A percentile compares a stretch with the other conserved stretches of the same genome.
phyloP scores from a whole-genome alignment of 1,139 yeast genomes.

The Arxiozyma heterogenica region DNA sequence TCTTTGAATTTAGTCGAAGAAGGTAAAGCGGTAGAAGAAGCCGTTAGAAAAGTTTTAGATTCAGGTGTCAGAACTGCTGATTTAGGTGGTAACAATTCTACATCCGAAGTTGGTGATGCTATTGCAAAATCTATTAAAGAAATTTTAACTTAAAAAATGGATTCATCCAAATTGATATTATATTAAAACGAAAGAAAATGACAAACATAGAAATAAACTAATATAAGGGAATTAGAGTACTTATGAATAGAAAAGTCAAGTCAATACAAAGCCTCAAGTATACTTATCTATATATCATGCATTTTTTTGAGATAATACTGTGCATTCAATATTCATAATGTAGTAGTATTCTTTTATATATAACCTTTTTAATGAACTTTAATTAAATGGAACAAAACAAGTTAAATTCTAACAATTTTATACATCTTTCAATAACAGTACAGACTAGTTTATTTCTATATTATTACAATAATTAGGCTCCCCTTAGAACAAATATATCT shows the following conservation, averaged over 20 bases:
- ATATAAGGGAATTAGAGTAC: no score
- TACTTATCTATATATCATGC: not conserved
- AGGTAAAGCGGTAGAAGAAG: slow-evolving; percentile 82
- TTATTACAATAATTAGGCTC: no score
- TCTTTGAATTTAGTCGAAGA: slow-evolving; percentile 74
- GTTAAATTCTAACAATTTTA: not conserved
- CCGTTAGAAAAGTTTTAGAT: slow-evolving; percentile 77
- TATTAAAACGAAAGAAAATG: no score
- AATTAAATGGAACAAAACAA: no score
- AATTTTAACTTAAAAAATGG: slow-evolving; percentile 28
- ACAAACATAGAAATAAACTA: no score
- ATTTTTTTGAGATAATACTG: no score
- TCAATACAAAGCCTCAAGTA: not conserved
- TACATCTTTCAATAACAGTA: not conserved
- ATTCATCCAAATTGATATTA: not conserved
- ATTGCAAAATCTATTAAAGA: slow-evolving; percentile 62
- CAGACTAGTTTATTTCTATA: no score
- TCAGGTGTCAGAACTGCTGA: slow-evolving; percentile 85
- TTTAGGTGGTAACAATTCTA: slow-evolving; percentile 68
- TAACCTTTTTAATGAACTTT: not conserved
- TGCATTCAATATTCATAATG: not conserved
- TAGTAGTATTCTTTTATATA: no score
- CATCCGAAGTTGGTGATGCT: slow-evolving; percentile 91
- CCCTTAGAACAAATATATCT: not conserved
- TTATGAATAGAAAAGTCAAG: no score